phyloP scores from a whole-genome alignment of 2,329 filamentous ascomycete genomes.

The Colletotrichum endophyticum region DNA sequence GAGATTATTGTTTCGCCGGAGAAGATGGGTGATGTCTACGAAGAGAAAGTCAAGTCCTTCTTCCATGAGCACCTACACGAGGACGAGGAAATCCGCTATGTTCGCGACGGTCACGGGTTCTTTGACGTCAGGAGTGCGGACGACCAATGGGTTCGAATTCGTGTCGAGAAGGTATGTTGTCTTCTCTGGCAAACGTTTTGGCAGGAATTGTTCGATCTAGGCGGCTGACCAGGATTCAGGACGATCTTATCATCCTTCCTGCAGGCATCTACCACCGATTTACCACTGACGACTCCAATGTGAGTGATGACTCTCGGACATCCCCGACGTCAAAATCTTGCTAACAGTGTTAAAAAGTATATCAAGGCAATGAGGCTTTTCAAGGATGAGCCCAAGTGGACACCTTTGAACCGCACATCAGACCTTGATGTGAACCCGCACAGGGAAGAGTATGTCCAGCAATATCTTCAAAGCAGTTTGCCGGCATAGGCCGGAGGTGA shows the following conservation, averaged over 20 bases:
- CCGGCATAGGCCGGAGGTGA: background rate
- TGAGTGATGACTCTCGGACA: constrained; percentile 54
- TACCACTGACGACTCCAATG: constrained; percentile 90
- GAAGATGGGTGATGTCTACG: constrained; percentile 85
- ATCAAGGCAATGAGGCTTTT: constrained; percentile 96
- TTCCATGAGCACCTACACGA: constrained; percentile 97
- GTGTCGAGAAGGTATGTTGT: constrained; percentile 70
- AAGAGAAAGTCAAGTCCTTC: constrained; percentile 92
- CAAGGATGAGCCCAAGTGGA: constrained; percentile 99
- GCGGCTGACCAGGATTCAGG: constrained; percentile 31
- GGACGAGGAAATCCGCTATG: constrained; percentile 97
- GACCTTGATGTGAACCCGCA: constrained; percentile 82
- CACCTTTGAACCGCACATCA: constrained; percentile 79
- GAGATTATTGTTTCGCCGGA: constrained; percentile 87
- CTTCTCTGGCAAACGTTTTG: background rate
- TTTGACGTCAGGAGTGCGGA: constrained; percentile 87
- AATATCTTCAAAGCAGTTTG: constrained; percentile 34
- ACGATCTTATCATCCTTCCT: constrained; percentile 91
- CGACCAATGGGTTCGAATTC: constrained; percentile 89
- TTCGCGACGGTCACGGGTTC: constrained; percentile 85
- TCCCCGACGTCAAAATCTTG: background rate
- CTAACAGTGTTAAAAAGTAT: constrained; percentile 62
- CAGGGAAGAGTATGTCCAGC: constrained; percentile 76
- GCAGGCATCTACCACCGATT: constrained; percentile 98
- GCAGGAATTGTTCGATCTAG: background rate